phyloP scores from a whole-genome alignment of 2,329 filamentous ascomycete species.

The Trichoderma polysporum region DNA sequence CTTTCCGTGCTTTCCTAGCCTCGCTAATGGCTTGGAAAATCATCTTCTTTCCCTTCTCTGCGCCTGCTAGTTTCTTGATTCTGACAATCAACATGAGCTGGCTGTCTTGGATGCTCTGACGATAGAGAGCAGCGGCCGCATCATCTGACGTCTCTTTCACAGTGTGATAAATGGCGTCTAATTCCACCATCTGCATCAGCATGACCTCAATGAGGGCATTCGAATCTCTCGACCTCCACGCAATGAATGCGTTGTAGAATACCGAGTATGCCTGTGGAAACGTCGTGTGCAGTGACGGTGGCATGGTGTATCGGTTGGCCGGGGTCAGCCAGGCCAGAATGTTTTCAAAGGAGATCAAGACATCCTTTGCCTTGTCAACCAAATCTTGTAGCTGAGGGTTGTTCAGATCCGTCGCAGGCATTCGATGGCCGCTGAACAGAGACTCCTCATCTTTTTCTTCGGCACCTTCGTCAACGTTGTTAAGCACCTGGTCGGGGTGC shows the following conservation, averaged over 20 bases:
- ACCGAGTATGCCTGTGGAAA: conserved; percentile 69
- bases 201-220: conserved; percentile 77
- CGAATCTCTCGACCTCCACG: conserved; percentile 80
- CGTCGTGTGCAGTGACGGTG: conserved; percentile 59
- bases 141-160: conserved; percentile 76
- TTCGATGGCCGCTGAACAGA: conserved; percentile 30
- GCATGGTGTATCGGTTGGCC: conserved; percentile 66
- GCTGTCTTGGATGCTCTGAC: conserved; percentile 76
- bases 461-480: conserved; percentile 65
- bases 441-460: conserved; percentile 52
- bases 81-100: conserved; percentile 76
- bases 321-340: conserved; percentile 65
- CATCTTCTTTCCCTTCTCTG: conserved; percentile 67
- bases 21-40: conserved; percentile 74
- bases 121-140: conserved; percentile 72
- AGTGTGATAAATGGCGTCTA: conserved; percentile 80
- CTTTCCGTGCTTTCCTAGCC: conserved; percentile 62
- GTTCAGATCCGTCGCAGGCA: conserved; percentile 49
- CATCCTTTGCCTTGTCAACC: conserved; percentile 73
- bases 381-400: conserved; percentile 68
- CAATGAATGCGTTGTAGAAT: conserved; percentile 76
- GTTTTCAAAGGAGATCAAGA: conserved; percentile 76
- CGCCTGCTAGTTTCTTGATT: conserved; percentile 75
- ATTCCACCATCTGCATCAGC: conserved; percentile 81
- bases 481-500: conserved; percentile 75